Conservation (phyloP, 805 yeast species). For the Cyberlindnera veronae region DNA sequence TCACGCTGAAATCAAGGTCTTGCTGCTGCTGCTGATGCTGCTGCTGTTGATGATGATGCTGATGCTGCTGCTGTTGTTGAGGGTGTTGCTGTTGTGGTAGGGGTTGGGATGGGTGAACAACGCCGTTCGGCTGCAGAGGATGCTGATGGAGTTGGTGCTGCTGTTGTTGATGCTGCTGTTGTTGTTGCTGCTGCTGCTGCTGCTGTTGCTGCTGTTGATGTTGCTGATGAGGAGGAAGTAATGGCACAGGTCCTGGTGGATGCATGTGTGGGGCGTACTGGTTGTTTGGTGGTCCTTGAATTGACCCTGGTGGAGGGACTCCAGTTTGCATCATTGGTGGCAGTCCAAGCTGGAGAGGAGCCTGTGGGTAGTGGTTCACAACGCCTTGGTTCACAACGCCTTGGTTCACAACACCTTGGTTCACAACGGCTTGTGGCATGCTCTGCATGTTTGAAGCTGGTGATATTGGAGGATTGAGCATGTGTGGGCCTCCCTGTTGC, state of each 20-base stretch:
- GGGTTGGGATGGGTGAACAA: neutral
- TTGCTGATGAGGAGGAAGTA: too few species aligned
- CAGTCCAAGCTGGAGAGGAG: constrained; percentile 5
- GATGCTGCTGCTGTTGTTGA: constrained; percentile 12
- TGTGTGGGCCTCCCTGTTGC: neutral
- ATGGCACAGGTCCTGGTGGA: constrained; percentile 8
- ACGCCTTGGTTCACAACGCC: too few species aligned
- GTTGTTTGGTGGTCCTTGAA: neutral
- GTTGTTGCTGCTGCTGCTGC: constrained; percentile 13
- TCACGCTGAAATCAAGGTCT: constrained; percentile 8
- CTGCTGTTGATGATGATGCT: constrained; percentile 10
- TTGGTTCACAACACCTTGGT: too few species aligned
- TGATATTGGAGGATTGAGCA: constrained; percentile 3
- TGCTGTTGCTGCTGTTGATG: constrained; percentile 10
- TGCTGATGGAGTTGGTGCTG: neutral
- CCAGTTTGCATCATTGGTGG: constrained; percentile 9
- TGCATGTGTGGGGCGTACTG: constrained; percentile 1
- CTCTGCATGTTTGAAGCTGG: constrained; percentile 1
- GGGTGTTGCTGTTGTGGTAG: constrained; percentile 8
- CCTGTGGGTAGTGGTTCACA: constrained; percentile 8
- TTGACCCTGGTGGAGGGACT: neutral
- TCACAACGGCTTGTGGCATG: constrained; percentile 2
- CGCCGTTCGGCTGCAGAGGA: constrained; percentile 8
- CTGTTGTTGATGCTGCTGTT: constrained; percentile 7
- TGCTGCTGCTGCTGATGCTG: constrained; percentile 7